phyloP scores from a whole-genome alignment of 352 stramenopile genomes.

The Pythium apleroticum region DNA sequence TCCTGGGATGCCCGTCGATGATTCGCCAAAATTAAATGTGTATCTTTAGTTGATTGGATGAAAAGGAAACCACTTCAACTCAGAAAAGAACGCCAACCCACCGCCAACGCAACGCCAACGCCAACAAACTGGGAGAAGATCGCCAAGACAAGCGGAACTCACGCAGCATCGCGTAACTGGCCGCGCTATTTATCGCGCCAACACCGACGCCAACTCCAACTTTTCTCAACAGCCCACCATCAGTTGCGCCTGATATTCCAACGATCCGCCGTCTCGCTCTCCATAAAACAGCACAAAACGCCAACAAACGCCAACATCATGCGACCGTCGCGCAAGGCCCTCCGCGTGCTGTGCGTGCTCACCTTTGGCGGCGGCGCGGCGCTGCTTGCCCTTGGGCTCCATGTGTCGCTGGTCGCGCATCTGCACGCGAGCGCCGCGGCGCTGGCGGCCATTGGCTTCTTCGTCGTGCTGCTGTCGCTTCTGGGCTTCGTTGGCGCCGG shows the following conservation, averaged over 20 bases:
- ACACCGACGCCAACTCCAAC: constrained; percentile 12
- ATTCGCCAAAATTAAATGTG: not conserved
- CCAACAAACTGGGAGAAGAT: constrained; percentile 3
- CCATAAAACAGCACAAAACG: not conserved
- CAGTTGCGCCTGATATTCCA: not conserved
- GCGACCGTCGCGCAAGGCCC: constrained; percentile 60
- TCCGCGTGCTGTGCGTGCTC: constrained; percentile 60
- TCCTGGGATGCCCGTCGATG: not conserved
- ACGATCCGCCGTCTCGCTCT: not conserved
- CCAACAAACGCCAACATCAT: constrained; percentile 29
- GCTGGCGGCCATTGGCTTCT: constrained; percentile 42
- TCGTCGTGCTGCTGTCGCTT: constrained; percentile 51
- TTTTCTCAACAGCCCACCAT: not conserved
- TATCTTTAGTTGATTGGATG: not conserved
- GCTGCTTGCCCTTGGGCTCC: constrained; percentile 52
- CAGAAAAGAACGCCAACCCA: not conserved
- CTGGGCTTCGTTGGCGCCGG: constrained; percentile 66
- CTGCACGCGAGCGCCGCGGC: constrained; percentile 53
- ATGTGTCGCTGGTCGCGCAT: constrained; percentile 49
- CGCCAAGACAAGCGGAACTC: not conserved
- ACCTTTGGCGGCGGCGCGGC: constrained; percentile 48
- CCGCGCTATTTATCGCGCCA: not conserved
- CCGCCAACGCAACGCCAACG: not conserved
- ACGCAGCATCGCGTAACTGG: constrained; percentile 7
- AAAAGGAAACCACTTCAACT: not conserved